Evolutionary conservation across 2,329 filamentous ascomycete species (phyloP).

Genomic region (Aspergillus sclerotialis): DNA sequence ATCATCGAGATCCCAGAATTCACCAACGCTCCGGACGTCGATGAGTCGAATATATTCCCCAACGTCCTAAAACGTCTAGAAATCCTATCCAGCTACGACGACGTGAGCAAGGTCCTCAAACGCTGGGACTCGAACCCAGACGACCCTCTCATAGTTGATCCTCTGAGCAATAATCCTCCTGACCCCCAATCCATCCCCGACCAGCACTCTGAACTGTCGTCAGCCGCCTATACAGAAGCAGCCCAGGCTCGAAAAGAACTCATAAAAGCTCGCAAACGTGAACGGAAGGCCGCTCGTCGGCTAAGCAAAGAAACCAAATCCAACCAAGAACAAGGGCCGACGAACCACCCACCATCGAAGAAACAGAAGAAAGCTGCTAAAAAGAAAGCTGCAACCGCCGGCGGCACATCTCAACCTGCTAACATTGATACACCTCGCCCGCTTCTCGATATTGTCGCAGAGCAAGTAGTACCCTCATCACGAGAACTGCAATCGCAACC

Average conservation of each 20-base stretch:
- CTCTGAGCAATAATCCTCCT: no score
- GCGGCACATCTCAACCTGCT: neutral
- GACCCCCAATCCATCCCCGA: no score
- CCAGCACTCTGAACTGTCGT: no score
- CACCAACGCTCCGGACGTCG: constrained; percentile 33
- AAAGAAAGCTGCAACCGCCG: neutral
- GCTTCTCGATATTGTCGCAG: neutral
- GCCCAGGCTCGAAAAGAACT: constrained; percentile 11
- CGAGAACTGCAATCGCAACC: neutral
- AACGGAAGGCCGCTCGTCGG: constrained; percentile 14
- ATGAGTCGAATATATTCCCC: constrained; percentile 39
- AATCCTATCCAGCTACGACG: constrained; percentile 40
- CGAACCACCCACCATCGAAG: neutral
- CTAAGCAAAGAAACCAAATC: constrained; percentile 1
- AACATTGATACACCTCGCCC: neutral
- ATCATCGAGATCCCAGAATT: constrained; percentile 77
- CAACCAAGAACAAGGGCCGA: neutral
- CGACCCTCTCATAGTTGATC: neutral
- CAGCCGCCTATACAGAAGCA: no score
- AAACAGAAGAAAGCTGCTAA: constrained; percentile 2
- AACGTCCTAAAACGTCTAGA: constrained; percentile 50
- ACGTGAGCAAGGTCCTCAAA: constrained; percentile 39
- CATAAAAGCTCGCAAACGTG: constrained; percentile 16
- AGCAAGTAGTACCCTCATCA: neutral
- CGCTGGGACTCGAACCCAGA: constrained; percentile 21